phyloP scores from a whole-genome alignment of 495 filamentous ascomycete genomes.

The Xylaria grammica region DNA sequence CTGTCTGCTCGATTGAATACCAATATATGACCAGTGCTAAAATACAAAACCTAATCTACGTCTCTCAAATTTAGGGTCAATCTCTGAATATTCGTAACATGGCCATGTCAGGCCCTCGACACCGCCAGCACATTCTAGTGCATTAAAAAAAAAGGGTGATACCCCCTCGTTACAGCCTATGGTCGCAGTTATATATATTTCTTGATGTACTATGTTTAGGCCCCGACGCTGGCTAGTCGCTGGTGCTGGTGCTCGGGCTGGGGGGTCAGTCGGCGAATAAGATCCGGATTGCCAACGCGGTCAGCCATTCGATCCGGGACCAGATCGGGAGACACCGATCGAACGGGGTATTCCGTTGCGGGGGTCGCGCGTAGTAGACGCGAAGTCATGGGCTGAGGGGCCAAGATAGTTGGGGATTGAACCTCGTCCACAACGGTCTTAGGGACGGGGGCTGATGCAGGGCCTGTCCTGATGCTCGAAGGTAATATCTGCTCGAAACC shows the following conservation, averaged over 20 bases:
- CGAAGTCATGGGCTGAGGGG: constrained; percentile 55
- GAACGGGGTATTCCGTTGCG: constrained; percentile 53
- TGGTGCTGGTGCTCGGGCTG: constrained; percentile 46
- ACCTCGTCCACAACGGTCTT: constrained; percentile 41
- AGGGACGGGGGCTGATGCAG: constrained; percentile 28
- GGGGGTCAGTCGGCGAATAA: constrained; percentile 48
- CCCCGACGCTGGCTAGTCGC: constrained; percentile 36
- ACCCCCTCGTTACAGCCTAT: neutral
- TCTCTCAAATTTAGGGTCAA: neutral
- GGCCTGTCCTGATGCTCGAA: constrained; percentile 49
- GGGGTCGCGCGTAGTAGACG: constrained; percentile 51
- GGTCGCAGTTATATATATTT: neutral
- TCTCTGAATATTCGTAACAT: neutral
- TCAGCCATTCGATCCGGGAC: constrained; percentile 73
- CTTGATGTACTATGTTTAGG: constrained; percentile 19
- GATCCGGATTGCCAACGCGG: constrained; percentile 60
- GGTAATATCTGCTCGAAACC: constrained; percentile 66
- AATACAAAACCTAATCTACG: constrained; percentile 4
- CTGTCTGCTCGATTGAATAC: neutral
- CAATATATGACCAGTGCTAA: neutral
- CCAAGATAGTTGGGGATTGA: constrained; percentile 49
- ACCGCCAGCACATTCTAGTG: neutral
- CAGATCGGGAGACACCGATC: constrained; percentile 59
- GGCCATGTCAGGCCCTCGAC: neutral
- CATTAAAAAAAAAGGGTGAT: neutral